A percentile compares a stretch with the other conserved stretches of the same genome.
Conservation (phyloP, 495 filamentous ascomycete genomes). For the Echria macrotheca region DNA sequence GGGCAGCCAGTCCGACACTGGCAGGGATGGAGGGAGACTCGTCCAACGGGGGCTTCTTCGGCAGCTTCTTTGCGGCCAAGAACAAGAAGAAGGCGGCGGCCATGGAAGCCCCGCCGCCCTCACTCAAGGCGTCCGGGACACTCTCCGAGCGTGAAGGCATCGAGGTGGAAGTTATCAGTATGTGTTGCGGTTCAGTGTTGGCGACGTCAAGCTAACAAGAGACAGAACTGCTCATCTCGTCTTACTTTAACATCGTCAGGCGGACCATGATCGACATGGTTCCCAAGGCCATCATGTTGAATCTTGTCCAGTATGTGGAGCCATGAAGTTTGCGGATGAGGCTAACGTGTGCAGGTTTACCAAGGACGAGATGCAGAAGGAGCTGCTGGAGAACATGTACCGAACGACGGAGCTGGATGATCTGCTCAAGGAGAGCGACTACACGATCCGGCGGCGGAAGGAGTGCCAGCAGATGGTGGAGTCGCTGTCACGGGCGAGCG, state of each 20-base stretch:
- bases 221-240: slow-evolving; percentile 85
- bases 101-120: slow-evolving; percentile 92
- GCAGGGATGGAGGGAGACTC: slow-evolving; percentile 45
- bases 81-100: slow-evolving; percentile 99
- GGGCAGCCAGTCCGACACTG: slow-evolving; percentile 64
- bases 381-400: slow-evolving; percentile 98
- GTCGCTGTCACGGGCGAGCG: slow-evolving; percentile 75
- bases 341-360: slow-evolving; percentile 57
- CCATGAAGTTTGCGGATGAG: too few relatives aligned
- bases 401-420: slow-evolving; percentile 82
- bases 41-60: slow-evolving; percentile 77
- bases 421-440: slow-evolving; percentile 95
- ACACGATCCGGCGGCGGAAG: slow-evolving; percentile 90
- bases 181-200: slow-evolving; percentile 33
- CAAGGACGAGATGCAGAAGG: slow-evolving; percentile 97
- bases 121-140: slow-evolving; percentile 86
- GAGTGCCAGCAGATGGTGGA: slow-evolving; percentile 99
- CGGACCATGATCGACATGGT: slow-evolving; percentile 99
- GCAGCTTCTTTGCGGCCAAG: slow-evolving; percentile 94
- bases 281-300: slow-evolving; percentile 98
- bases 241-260: slow-evolving; percentile 97
- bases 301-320: slow-evolving; percentile 76
- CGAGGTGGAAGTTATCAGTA: slow-evolving; percentile 98
- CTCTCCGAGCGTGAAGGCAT: slow-evolving; percentile 87
- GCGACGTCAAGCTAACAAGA: slow-evolving; percentile 17